Base-by-base conservation (phyloP, 1,284 basidiomycete genomes). In the Coriolopsis trogii region DNA sequence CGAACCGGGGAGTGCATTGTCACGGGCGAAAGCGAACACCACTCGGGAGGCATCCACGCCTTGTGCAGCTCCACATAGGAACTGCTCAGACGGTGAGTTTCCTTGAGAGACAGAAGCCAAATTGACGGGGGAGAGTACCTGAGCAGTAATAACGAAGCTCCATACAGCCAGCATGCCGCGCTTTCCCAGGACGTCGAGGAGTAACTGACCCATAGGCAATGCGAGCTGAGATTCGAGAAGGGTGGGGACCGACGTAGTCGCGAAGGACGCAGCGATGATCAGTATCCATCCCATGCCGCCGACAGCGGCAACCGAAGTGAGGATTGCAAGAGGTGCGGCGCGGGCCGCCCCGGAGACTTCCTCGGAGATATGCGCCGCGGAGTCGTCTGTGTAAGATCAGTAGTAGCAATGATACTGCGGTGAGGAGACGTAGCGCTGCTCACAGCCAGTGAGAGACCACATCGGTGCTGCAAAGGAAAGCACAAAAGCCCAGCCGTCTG, bases 361-460 rank as follows among this genome's bases (percentile, higher is more conserved):
- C 69, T 90, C 88, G 13, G 84, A 80, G 39, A 90, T 84, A 60
- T 89, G 88, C 16, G 85, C 85, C 3, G 87, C 86, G 34, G 86
- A 87, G 62, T 90, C 88, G 58, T 87, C 85, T 63, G 25, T 4
- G 3, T 15, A 30, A 30, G 29, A 30, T 8, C 7, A 30, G 33
- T 6, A 33, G n/a, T 25, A 29, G 21, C 24, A 13, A 37, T 10
- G 38, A 20, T 16, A 13, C 6, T 31, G 30, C n/a, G 7, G n/a
- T n/a, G n/a, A n/a, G n/a, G n/a, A n/a, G n/a, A n/a, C n/a, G n/a
- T 31, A 6, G 5, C 10, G 10, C 5, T 4, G 62, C 82, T 61
- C 53, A 86, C 86, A 90, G 46, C 85, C 85, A 0, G 87, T 89
- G 41, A 89, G 67, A 1, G 84, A 86, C 88, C 88, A 91, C 82